Evolutionary conservation across 768 basidiomycete genomes (phyloP), one percentile per base, ranked within the genome.

Genomic region (Pleurotus sapidus): DNA sequence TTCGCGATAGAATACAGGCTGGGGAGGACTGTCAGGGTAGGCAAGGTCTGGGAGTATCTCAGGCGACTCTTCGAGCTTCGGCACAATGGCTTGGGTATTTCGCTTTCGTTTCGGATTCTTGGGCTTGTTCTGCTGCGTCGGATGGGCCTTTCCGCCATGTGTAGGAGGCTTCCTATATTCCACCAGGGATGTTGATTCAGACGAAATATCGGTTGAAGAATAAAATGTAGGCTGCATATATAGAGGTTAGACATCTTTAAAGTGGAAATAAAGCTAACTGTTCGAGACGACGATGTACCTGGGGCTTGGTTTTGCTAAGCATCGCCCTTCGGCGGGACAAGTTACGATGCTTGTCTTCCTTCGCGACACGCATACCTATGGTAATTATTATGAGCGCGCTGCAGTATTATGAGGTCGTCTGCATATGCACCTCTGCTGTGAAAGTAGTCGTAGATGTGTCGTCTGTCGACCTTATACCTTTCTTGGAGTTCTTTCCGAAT

Each of bases 371-470:
- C 59, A 86, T 64, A 39, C 84, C 80, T 78, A 49, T 18, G 37
- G 20, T 11, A 23, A 23, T 12, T 20, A 40, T 17, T 3, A 42
- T 39, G n/a, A 42, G 39, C 37, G 42, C 18, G 40, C 12, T 23
- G 30, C 30, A 34, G 15, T 18, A 24, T 9, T 40, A 18, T 18
- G 23, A 9, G 18, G 12, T 7, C 69, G 55, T 75, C 12, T 3
- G 43, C n/a, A 7, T 42, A 46, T 38, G 39, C 49, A 74, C 78
- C 79, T 74, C 76, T 70, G n/a, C 78, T 79, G 69, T 89, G 88
- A 70, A 88, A 89, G 68, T 89, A 89, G 69, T 90, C 88, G 65
- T 90, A 90, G 60, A 90, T 84, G 62, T 88, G 88, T 61, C 88
- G 74, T 61, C 88, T 76, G 67, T 90, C 88, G 57, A 88, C 84